Conservation (phyloP, 306 rosid genomes). For the Casuarina cunninghamiana region DNA sequence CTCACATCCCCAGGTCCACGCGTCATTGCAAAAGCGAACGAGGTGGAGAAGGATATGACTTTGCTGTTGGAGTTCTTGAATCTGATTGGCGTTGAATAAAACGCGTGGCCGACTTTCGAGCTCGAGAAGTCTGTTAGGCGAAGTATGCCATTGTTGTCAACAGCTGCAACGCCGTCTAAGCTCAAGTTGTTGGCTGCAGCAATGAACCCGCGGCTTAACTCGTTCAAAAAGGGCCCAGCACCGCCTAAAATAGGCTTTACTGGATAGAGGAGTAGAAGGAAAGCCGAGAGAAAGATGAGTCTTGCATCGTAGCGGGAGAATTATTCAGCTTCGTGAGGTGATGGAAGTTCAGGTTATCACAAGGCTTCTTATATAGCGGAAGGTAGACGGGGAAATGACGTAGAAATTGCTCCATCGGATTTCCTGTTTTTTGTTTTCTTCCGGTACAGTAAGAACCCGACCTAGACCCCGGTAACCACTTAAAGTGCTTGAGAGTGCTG, state of each 20-base stretch:
- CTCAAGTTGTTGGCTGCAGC: constrained; percentile 31
- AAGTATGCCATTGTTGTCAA: constrained; percentile 34
- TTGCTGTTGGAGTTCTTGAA: constrained; percentile 32
- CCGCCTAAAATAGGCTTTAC: constrained; percentile 27
- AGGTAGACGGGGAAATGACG: no score
- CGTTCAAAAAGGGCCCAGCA: neutral
- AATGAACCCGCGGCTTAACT: constrained; percentile 31
- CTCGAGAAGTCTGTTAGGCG: constrained; percentile 34
- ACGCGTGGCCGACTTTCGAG: constrained; percentile 38
- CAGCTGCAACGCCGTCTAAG: constrained; percentile 39
- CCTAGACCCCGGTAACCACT: no score
- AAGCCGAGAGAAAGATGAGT: constrained; percentile 20
- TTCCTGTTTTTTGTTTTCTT: neutral
- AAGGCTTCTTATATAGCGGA: no score
- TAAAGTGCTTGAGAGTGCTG: no score
- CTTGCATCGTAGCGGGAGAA: constrained; percentile 25
- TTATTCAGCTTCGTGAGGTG: neutral
- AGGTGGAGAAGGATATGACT: constrained; percentile 42
- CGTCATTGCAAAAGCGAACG: constrained; percentile 40
- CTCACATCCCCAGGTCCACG: constrained; percentile 38
- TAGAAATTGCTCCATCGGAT: no score
- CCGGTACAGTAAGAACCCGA: no score
- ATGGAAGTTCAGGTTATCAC: neutral
- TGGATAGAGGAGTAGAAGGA: constrained; percentile 14
- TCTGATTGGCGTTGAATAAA: constrained; percentile 34